phyloP scores from a whole-genome alignment of 139 green algal species.

The Auxenochlorella protothecoides region DNA sequence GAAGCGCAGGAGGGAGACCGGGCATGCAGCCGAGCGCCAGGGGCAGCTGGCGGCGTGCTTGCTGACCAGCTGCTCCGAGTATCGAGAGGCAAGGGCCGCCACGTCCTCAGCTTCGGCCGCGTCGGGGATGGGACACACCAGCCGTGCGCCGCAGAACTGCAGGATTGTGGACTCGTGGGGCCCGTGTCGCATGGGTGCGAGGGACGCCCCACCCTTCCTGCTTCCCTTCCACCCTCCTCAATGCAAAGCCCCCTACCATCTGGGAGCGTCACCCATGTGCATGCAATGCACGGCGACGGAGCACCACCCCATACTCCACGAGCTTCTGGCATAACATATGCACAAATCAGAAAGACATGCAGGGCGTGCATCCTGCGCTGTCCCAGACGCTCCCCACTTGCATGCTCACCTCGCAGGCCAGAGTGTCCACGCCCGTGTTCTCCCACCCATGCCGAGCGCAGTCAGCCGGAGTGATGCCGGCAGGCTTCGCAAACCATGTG shows the following conservation, averaged over 20 bases:
- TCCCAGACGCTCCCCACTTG: no score
- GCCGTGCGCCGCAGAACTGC: slow-evolving; percentile 37
- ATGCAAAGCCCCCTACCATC: no score
- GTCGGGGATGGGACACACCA: slow-evolving; percentile 37
- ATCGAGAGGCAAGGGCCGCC: slow-evolving; percentile 10
- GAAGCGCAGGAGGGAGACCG: slow-evolving; percentile 40
- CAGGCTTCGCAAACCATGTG: slow-evolving; percentile 68
- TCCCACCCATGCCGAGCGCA: slow-evolving; percentile 54
- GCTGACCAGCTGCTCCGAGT: slow-evolving; percentile 19
- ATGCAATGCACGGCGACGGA: no score
- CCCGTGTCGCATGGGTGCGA: no score
- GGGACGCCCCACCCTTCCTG: no score
- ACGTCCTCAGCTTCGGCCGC: slow-evolving; percentile 19
- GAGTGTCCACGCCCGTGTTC: slow-evolving; percentile 42
- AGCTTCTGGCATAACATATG: no score
- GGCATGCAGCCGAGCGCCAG: slow-evolving; percentile 36
- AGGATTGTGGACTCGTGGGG: no score
- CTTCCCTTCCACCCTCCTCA: no score
- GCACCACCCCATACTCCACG: no score
- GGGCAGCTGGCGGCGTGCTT: slow-evolving; percentile 40
- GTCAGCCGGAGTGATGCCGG: slow-evolving; percentile 33
- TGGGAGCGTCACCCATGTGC: no score
- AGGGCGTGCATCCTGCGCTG: no score
- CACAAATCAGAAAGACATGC: no score
- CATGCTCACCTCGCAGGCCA: slow-evolving; percentile 43